A percentile compares a stretch with the other conserved stretches of the same genome.
phyloP scores from a whole-genome alignment of 1,284 basidiomycete species.

The Sanghuangporus baumii region DNA sequence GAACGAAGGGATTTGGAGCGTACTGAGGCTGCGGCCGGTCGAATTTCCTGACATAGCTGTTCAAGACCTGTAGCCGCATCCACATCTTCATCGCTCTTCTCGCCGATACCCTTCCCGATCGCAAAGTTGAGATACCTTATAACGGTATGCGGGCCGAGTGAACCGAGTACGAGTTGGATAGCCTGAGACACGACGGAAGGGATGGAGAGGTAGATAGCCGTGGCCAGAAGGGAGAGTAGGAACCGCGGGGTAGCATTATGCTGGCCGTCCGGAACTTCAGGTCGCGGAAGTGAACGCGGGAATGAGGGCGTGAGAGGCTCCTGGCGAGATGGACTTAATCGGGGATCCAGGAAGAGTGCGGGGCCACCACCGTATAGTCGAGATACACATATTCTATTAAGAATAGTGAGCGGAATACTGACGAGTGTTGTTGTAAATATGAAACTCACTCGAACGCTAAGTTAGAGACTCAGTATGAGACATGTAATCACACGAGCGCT shows the following conservation, averaged over 20 bases:
- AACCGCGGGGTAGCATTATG: conserved; percentile 80
- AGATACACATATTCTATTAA: conserved; percentile 69
- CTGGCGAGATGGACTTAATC: conserved; percentile 57
- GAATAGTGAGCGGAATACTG: conserved; percentile 11
- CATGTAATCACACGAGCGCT: not conserved
- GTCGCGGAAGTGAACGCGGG: conserved; percentile 27
- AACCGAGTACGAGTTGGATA: conserved; percentile 63
- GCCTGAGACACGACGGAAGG: conserved; percentile 74
- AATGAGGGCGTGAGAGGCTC: conserved; percentile 71
- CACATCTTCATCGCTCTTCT: conserved; percentile 39
- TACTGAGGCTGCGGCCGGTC: conserved; percentile 13
- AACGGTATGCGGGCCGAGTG: conserved; percentile 77
- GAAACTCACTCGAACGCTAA: conserved; percentile 39
- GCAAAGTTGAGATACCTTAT: conserved; percentile 81
- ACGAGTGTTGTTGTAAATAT: not conserved
- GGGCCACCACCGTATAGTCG: conserved; percentile 85
- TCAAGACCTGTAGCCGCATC: conserved; percentile 68
- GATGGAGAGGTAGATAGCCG: conserved; percentile 82
- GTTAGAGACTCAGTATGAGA: not conserved
- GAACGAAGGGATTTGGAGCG: conserved; percentile 5
- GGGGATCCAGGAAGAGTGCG: conserved; percentile 57
- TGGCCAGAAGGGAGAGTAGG: conserved; percentile 82
- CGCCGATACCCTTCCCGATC: conserved; percentile 65
- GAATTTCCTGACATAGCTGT: conserved; percentile 50
- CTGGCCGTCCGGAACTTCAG: conserved; percentile 32